Percentiles rank a stretch among this genome's conserved stretches.
Evolutionary conservation across 768 basidiomycete species (phyloP).

Genomic region (Omphalotus guepiniiformis): DNA sequence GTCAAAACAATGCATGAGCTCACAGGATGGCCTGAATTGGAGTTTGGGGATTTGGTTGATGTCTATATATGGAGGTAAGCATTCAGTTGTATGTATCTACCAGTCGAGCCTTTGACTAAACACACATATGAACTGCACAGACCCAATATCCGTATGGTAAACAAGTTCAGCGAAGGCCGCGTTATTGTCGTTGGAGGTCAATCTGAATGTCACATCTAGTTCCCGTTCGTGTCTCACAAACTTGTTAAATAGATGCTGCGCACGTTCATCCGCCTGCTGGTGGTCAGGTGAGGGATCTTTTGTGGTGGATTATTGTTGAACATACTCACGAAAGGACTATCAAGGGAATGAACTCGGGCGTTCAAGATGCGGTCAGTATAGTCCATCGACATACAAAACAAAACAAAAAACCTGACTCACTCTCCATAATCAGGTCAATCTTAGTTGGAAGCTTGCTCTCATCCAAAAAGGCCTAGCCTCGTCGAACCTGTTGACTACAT

Average conservation of each 20-base stretch:
- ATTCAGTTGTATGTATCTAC: too few relatives aligned
- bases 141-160: constrained; percentile 24
- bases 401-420: too few relatives aligned
- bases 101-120: not conserved
- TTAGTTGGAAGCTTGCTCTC: constrained; percentile 28
- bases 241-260: constrained; percentile 13
- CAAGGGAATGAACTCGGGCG: constrained; percentile 21
- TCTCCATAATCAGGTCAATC: constrained; percentile 19
- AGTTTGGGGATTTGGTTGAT: constrained; percentile 21
- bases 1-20: constrained; percentile 13
- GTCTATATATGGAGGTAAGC: constrained; percentile 19
- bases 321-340: not conserved
- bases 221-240: not conserved
- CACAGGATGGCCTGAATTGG: constrained; percentile 19
- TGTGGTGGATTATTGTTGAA: not conserved
- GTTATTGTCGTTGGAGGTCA: constrained; percentile 23
- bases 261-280: constrained; percentile 20
- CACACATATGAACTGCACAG: constrained; percentile 5
- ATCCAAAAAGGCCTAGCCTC: constrained; percentile 19
- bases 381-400: too few relatives aligned
- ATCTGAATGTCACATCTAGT: not conserved
- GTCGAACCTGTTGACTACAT: constrained; percentile 18
- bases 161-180: constrained; percentile 19
- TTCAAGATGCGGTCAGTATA: constrained; percentile 22
- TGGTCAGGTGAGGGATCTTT: constrained; percentile 17